phyloP scores from a whole-genome alignment of 352 stramenopile species.

The Phytophthora cactorum region DNA sequence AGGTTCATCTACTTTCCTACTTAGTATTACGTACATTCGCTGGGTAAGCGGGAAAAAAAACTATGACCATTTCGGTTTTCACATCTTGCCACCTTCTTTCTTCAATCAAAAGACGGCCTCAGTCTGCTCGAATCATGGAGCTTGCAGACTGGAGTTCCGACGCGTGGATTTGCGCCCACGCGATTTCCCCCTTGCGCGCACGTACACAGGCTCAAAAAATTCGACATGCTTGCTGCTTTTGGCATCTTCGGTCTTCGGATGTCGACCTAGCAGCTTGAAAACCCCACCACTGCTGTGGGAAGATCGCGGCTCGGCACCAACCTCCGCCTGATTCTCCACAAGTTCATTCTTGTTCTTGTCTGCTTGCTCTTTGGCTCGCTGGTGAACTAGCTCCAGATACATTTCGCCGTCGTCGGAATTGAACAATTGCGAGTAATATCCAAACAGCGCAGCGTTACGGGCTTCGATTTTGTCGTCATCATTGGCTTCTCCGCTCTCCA shows the following conservation, averaged over 20 bases:
- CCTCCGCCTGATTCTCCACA: conserved; percentile 16
- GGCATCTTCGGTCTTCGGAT: conserved; percentile 19
- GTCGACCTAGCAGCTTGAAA: conserved; percentile 46
- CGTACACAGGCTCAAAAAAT: conserved; percentile 61
- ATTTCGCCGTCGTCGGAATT: conserved; percentile 66
- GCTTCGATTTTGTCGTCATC: conserved; percentile 61
- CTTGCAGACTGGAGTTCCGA: conserved; percentile 21
- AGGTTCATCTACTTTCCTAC: conserved; percentile 11
- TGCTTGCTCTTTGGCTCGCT: conserved; percentile 26
- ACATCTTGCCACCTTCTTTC: background rate
- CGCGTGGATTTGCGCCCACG: conserved; percentile 21
- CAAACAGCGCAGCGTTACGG: conserved; percentile 54
- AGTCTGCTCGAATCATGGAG: conserved; percentile 9
- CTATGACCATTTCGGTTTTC: conserved; percentile 1
- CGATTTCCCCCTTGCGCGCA: conserved; percentile 34
- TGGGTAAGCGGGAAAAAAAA: conserved; percentile 7
- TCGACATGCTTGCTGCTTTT: conserved; percentile 52
- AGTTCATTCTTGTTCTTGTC: conserved; percentile 35
- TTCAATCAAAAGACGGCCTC: conserved; percentile 18
- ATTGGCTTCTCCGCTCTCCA: conserved; percentile 52
- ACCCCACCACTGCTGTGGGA: conserved; percentile 29
- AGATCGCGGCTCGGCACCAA: conserved; percentile 1
- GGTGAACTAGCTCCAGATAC: conserved; percentile 57
- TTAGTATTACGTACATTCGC: conserved; percentile 10
- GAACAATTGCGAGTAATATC: conserved; percentile 74